Evolutionary conservation across 2,329 filamentous ascomycete species (phyloP), one percentile per base, ranked within the genome.

Genomic region (Dactylellina drechsleri): DNA sequence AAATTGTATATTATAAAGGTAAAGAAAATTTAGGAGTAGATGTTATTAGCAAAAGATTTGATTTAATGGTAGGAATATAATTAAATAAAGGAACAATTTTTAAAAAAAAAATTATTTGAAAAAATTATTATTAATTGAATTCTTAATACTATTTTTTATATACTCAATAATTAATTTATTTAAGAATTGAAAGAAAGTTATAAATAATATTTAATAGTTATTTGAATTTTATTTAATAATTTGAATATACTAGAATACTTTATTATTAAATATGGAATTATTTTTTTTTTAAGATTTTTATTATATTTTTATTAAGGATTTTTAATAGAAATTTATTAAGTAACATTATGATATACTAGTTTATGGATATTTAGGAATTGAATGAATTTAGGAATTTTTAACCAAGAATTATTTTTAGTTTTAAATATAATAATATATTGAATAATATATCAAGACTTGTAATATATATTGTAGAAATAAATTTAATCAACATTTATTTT

Each of bases 281-380:
- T 43, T n/a, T 43, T 43, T 12, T 12, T 43, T 43, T 2, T 2
- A 43, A 12, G 5, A 43, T 12, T n/a, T 43, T 12, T 43, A 12
- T 43, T 43, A 43, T 6, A n/a, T 43, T 6, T 6, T 6, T 12
- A 43, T 6, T 12, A 43, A 43, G 5, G 5, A 43, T 12, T 43
- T 43, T 43, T 43, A 43, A 43, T 43, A 43, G 5, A 12, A 43
- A n/a, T 43, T 43, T 12, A 43, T 43, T 43, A 43, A n/a, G 20
- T 57, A 59, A 72, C 23, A 68, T 64, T 49, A 52, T 61, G 23
- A 58, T 58, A 45, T 53, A 50, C 15, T 49, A 52, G 59, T 41
- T 65, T 40, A 56, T 57, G 52, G 40, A 59, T 26, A 64, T 73
- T 40, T 77, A 70, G 23, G 47, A 70, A 23, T 79, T 53, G 13